Evolutionary conservation across 2,329 filamentous ascomycete species (phyloP).

Genomic region (Atkinsonella texensis): DNA sequence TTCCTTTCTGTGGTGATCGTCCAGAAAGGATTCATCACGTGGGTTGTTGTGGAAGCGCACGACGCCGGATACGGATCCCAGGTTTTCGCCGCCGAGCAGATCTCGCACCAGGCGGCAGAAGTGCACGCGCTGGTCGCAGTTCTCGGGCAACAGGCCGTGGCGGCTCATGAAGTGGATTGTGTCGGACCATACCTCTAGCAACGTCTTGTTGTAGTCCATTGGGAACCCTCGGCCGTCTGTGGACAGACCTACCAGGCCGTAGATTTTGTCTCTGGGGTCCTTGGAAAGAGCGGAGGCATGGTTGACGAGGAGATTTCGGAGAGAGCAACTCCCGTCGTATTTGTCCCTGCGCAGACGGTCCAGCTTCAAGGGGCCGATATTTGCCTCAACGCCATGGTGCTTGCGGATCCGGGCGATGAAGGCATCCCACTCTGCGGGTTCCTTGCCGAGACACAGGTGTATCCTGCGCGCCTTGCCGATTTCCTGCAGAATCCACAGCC

Average conservation of each 20-base stretch:
- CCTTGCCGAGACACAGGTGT: constrained; percentile 5
- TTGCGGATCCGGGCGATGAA: constrained; percentile 7
- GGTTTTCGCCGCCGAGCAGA: constrained; percentile 6
- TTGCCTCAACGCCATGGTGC: neutral
- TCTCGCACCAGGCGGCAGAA: constrained; percentile 6
- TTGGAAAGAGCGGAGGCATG: constrained; percentile 7
- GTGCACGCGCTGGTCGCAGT: constrained; percentile 1
- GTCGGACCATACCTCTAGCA: constrained; percentile 15
- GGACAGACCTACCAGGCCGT: constrained; percentile 14
- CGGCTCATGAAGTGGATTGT: constrained; percentile 10
- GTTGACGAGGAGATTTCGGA: constrained; percentile 6
- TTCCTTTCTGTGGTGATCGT: neutral
- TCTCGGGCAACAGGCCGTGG: constrained; percentile 2
- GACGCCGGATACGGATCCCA: constrained; percentile 6
- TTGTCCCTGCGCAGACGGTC: constrained; percentile 6
- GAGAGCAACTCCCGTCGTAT: constrained; percentile 8
- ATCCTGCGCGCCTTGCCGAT: constrained; percentile 9
- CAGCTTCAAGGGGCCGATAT: constrained; percentile 6
- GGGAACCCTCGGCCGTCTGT: constrained; percentile 9
- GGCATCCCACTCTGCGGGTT: constrained; percentile 4
- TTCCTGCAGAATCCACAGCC: constrained; percentile 11
- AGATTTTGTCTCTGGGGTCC: constrained; percentile 16
- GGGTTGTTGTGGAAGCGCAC: constrained; percentile 4
- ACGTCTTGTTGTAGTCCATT: constrained; percentile 14
- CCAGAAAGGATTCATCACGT: neutral